Conservation (phyloP, 129 eudicot species). For the Tanacetum coccineum region DNA sequence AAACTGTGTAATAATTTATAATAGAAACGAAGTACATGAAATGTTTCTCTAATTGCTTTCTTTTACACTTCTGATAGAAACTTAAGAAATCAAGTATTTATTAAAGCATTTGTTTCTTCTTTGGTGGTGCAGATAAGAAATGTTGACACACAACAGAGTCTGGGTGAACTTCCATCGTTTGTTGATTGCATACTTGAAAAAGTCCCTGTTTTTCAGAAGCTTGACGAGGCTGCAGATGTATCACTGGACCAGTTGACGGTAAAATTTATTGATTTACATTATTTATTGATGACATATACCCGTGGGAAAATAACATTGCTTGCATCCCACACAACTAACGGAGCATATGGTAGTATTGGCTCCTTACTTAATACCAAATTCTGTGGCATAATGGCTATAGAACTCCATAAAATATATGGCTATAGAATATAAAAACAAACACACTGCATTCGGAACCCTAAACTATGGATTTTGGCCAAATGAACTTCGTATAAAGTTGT, state of each 20-base stretch:
- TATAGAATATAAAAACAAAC: too few species aligned
- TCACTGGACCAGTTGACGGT: slow-evolving; percentile 86
- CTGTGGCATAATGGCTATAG: too few species aligned
- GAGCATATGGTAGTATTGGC: too few species aligned
- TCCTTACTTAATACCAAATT: too few species aligned
- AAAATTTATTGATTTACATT: slow-evolving; percentile 1
- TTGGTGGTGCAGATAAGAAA: slow-evolving; percentile 71
- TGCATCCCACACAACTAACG: too few species aligned
- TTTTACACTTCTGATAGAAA: slow-evolving; percentile 3
- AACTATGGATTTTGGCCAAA: too few species aligned
- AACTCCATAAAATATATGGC: too few species aligned
- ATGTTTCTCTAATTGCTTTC: slow-evolving; percentile 1
- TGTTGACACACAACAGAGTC: slow-evolving; percentile 54
- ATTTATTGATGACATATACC: neutral
- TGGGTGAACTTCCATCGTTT: slow-evolving; percentile 89
- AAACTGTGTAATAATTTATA: neutral
- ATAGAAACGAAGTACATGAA: neutral
- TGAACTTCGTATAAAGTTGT: too few species aligned
- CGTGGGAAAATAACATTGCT: neutral
- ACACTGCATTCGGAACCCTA: too few species aligned
- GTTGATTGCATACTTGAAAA: slow-evolving; percentile 56
- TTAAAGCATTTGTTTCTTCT: neutral
- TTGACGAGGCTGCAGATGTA: slow-evolving; percentile 44
- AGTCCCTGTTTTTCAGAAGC: slow-evolving; percentile 42
- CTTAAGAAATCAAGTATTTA: neutral